Evolutionary conservation across 2,329 filamentous ascomycete genomes (phyloP).

Genomic region (Stachybotrys chlorohalonatus): DNA sequence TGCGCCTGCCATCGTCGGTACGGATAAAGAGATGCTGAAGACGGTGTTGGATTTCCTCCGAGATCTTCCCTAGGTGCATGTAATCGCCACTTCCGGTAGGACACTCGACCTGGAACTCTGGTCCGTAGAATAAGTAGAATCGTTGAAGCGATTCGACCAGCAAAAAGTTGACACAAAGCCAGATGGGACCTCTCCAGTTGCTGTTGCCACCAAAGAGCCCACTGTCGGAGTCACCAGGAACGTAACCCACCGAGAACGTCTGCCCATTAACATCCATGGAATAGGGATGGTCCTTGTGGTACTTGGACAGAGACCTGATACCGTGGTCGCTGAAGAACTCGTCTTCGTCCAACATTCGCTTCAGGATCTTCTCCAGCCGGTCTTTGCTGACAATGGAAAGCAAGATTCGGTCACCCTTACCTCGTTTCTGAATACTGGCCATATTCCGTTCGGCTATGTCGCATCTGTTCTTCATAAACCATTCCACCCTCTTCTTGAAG

Average conservation of each 20-base stretch:
- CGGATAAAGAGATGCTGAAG: slow-evolving; percentile 85
- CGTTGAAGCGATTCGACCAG: slow-evolving; percentile 89
- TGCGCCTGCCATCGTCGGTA: slow-evolving; percentile 75
- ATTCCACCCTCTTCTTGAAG: slow-evolving; percentile 88
- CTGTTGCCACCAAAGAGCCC: slow-evolving; percentile 94
- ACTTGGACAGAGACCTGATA: slow-evolving; percentile 85
- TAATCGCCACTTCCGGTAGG: slow-evolving; percentile 87
- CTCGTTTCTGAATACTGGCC: slow-evolving; percentile 82
- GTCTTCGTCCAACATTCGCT: slow-evolving; percentile 86
- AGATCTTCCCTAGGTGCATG: slow-evolving; percentile 92
- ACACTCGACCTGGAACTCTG: slow-evolving; percentile 81
- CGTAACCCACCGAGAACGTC: slow-evolving; percentile 76
- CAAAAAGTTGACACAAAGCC: slow-evolving; percentile 93
- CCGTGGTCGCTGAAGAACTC: slow-evolving; percentile 89
- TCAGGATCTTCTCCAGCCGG: slow-evolving; percentile 78
- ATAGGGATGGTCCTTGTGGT: slow-evolving; percentile 81
- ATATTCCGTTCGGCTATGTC: slow-evolving; percentile 91
- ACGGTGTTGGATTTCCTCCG: slow-evolving; percentile 90
- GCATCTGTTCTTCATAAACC: slow-evolving; percentile 83
- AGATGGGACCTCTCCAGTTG: slow-evolving; percentile 94
- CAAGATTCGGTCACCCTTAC: slow-evolving; percentile 81
- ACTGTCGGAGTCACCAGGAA: slow-evolving; percentile 93
- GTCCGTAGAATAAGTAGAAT: slow-evolving; percentile 94
- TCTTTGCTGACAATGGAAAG: slow-evolving; percentile 89
- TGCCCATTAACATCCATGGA: slow-evolving; percentile 96